Percentiles rank a stretch among this genome's conserved stretches.
These are phyloP conservation scores for Ophiosphaerella korrae DNA, from an alignment of 2,329 filamentous ascomycete species.

Conservation along the genomic window DNA sequence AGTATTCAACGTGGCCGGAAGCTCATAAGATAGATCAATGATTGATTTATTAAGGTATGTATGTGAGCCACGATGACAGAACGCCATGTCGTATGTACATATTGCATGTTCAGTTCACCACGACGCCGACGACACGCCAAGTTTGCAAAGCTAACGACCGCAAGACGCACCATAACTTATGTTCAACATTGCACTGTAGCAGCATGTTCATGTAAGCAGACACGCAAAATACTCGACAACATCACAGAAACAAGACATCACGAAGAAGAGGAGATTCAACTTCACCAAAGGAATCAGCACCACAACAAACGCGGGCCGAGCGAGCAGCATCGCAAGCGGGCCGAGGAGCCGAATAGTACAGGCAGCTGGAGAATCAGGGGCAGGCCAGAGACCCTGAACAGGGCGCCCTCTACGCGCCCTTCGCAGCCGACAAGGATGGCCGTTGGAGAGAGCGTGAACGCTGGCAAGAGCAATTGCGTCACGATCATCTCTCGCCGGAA, in stretches of 20 bases:
- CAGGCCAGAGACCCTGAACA: slow-evolving; percentile 17
- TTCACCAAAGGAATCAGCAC: too few species aligned
- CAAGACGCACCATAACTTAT: not conserved
- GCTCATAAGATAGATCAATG: too few species aligned
- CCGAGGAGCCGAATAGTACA: too few species aligned
- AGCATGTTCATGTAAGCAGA: too few species aligned
- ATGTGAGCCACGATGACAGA: too few species aligned
- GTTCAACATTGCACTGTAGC: not conserved
- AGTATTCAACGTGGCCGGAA: too few species aligned
- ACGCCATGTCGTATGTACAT: not conserved
- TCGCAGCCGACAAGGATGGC: slow-evolving; percentile 4
- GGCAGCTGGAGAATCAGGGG: slow-evolving; percentile 3
- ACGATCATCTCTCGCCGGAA: slow-evolving; percentile 2
- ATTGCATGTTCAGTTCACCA: not conserved
- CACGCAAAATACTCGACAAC: too few species aligned
- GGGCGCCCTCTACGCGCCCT: slow-evolving; percentile 9
- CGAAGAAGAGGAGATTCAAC: too few species aligned
- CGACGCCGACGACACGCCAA: not conserved
- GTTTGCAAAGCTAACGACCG: not conserved
- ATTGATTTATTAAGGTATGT: too few species aligned
- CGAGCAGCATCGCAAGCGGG: too few species aligned
- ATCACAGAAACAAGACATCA: too few species aligned
- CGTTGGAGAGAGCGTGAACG: not conserved
- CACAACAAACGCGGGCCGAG: too few species aligned
- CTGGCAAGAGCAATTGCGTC: slow-evolving; percentile 8